These are phyloP conservation scores for Rhizopogon hawkerae DNA, from an alignment of 1,284 basidiomycete species.

Conservation along the genomic window DNA sequence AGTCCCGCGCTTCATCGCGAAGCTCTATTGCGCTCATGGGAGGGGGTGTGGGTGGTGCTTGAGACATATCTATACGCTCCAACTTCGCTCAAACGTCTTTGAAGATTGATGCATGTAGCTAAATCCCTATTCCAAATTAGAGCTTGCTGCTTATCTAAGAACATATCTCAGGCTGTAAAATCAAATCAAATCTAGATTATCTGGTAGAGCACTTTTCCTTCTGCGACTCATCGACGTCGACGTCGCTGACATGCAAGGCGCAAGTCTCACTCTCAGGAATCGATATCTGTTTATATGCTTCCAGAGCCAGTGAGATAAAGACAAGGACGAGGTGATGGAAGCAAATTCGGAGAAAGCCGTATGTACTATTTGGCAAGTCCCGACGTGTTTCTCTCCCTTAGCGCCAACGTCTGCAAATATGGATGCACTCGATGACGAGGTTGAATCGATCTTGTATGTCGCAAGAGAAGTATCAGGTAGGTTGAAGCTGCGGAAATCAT, in stretches of 20 bases:
- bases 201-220: too few relatives aligned
- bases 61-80: constrained; percentile 23
- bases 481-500: constrained; percentile 5
- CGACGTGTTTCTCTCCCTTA: neutral
- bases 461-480: constrained; percentile 77
- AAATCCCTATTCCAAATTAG: neutral
- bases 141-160: constrained; percentile 2
- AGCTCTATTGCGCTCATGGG: constrained; percentile 47
- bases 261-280: too few relatives aligned
- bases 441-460: constrained; percentile 80
- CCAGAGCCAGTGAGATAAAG: too few relatives aligned
- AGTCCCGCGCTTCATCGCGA: constrained; percentile 33
- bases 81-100: neutral
- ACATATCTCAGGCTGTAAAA: too few relatives aligned
- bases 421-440: constrained; percentile 61
- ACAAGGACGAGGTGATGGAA: too few relatives aligned
- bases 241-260: too few relatives aligned
- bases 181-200: too few relatives aligned
- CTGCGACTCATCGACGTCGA: too few relatives aligned
- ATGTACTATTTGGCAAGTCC: too few relatives aligned
- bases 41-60: constrained; percentile 51
- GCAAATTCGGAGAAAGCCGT: too few relatives aligned
- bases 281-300: too few relatives aligned
- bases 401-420: constrained; percentile 24
- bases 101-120: neutral